Conservation (phyloP, 768 basidiomycete genomes). For the Termitomyces sp. region DNA sequence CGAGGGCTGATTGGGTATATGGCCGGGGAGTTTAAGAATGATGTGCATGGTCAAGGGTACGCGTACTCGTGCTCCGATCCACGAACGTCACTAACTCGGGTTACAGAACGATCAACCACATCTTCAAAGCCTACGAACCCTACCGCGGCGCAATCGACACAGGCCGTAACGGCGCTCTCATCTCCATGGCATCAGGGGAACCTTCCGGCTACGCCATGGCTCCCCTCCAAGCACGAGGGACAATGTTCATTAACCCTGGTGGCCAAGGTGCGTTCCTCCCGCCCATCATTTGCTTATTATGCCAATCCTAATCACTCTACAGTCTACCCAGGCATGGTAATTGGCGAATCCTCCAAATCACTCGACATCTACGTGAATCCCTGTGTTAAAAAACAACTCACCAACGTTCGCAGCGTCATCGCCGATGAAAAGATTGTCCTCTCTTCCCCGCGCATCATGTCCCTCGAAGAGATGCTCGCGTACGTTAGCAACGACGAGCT, state of each 20-base stretch:
- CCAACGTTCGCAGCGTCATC: slow-evolving; percentile 44
- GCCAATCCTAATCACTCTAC: neutral
- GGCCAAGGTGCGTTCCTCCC: slow-evolving; percentile 30
- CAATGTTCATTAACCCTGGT: slow-evolving; percentile 41
- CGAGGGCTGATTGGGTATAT: slow-evolving; percentile 49
- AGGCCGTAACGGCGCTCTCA: slow-evolving; percentile 43
- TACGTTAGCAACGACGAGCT: slow-evolving; percentile 51
- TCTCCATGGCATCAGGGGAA: slow-evolving; percentile 44
- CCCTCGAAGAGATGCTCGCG: slow-evolving; percentile 41
- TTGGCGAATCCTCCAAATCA: slow-evolving; percentile 45
- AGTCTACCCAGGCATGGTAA: slow-evolving; percentile 52
- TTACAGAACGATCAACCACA: slow-evolving; percentile 45
- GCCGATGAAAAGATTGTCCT: slow-evolving; percentile 50
- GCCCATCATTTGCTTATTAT: neutral
- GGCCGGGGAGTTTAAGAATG: slow-evolving; percentile 50
- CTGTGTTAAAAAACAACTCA: slow-evolving; percentile 45
- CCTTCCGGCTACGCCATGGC: slow-evolving; percentile 46
- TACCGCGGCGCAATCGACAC: slow-evolving; percentile 43
- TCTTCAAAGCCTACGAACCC: slow-evolving; percentile 46
- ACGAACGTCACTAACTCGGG: neutral
- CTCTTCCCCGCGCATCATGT: slow-evolving; percentile 39
- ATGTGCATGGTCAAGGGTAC: slow-evolving; percentile 48
- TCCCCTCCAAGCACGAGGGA: slow-evolving; percentile 45
- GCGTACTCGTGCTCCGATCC: too few relatives aligned
- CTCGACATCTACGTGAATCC: slow-evolving; percentile 47